Evolutionary conservation across 768 basidiomycete genomes (phyloP).

Genomic region (Tulasnella sp.): DNA sequence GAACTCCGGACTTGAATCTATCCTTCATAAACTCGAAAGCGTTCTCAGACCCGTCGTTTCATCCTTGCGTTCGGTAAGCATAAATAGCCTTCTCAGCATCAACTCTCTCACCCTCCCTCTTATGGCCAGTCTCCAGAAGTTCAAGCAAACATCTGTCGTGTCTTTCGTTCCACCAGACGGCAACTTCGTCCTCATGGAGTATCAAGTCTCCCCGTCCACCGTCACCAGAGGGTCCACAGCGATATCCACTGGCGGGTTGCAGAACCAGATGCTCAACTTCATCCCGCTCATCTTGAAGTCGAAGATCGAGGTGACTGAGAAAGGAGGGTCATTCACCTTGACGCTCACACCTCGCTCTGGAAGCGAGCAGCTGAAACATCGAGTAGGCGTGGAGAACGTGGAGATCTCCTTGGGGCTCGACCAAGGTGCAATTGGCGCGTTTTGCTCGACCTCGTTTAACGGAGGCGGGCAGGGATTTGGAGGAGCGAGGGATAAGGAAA

Average conservation of each 20-base stretch:
- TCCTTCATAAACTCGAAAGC: conserved; percentile 64
- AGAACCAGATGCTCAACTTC: conserved; percentile 19
- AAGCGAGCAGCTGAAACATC: neutral
- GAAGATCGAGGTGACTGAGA: conserved; percentile 27
- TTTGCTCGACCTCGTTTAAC: conserved; percentile 44
- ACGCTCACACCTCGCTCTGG: conserved; percentile 43
- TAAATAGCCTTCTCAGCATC: neutral
- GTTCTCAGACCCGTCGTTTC: conserved; percentile 73
- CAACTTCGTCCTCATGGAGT: conserved; percentile 71
- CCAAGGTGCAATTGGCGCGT: conserved; percentile 56
- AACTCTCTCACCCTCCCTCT: neutral
- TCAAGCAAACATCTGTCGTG: conserved; percentile 51
- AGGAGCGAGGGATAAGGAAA: conserved; percentile 8
- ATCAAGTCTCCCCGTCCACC: conserved; percentile 38
- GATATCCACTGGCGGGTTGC: conserved; percentile 18
- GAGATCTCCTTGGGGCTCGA: conserved; percentile 67
- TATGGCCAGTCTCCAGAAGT: conserved; percentile 54
- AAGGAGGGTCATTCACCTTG: conserved; percentile 51
- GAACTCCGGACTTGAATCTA: conserved; percentile 79
- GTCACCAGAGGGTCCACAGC: conserved; percentile 31
- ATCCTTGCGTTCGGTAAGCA: conserved; percentile 79
- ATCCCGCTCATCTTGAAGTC: conserved; percentile 28
- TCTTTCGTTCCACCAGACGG: conserved; percentile 96
- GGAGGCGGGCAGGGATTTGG: conserved; percentile 9
- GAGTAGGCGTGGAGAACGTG: conserved; percentile 40